Evolutionary conservation across 257 asterid genomes (phyloP).

Genomic region (Solanum chiquidenum): DNA sequence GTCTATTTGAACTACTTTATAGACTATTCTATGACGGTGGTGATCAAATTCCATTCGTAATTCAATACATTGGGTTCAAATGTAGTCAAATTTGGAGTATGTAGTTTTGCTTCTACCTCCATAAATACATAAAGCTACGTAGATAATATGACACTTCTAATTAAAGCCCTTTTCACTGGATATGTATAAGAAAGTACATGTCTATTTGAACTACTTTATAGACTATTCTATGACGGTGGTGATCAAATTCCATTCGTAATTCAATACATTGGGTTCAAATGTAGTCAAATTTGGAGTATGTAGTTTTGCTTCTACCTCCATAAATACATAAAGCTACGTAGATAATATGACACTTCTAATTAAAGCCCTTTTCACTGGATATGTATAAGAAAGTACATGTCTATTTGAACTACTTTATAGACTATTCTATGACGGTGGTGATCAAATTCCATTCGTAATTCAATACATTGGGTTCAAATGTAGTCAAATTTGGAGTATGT

Average conservation of each 20-base stretch:
- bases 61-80: background rate
- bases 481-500: background rate
- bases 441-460: background rate
- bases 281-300: background rate
- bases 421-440: background rate
- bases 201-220: background rate
- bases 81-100: background rate
- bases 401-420: background rate
- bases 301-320: background rate
- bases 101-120: background rate
- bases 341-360: background rate
- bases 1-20: background rate
- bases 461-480: background rate
- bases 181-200: background rate
- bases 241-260: background rate
- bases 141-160: background rate
- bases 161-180: background rate
- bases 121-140: background rate
- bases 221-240: background rate
- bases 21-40: background rate
- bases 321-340: background rate
- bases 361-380: background rate
- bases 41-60: background rate
- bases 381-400: background rate
- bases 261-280: background rate